Evolutionary conservation across 257 asterid genomes (phyloP).

Genomic region (Gentiana macrophylla): DNA sequence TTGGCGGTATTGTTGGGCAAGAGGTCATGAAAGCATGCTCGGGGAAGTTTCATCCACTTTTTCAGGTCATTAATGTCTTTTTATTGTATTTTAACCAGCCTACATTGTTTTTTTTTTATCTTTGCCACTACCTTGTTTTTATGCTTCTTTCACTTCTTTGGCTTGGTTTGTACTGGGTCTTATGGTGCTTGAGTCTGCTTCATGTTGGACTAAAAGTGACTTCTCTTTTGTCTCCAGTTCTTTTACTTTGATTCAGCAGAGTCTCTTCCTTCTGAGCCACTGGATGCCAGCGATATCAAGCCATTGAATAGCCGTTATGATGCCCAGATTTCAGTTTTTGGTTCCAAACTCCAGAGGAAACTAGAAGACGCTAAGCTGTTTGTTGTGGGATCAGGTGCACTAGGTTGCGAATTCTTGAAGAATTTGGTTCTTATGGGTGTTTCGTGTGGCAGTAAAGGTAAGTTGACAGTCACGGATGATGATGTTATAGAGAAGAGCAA

Average conservation of each 20-base stretch:
- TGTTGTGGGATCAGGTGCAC: constrained; percentile 94
- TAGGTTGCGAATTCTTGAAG: constrained; percentile 89
- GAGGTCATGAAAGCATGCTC: constrained; percentile 97
- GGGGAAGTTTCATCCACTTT: constrained; percentile 89
- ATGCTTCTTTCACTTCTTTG: neutral
- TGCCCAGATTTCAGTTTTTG: constrained; percentile 91
- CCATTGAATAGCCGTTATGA: constrained; percentile 85
- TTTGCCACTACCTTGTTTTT: neutral
- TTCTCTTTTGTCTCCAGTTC: constrained; percentile 42
- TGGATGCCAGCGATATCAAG: constrained; percentile 56
- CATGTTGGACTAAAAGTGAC: neutral
- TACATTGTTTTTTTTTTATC: neutral
- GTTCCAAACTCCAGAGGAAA: constrained; percentile 73
- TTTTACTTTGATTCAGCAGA: constrained; percentile 87
- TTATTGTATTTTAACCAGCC: neutral
- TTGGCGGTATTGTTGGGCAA: constrained; percentile 96
- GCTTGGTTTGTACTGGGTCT: neutral
- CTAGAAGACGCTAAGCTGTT: constrained; percentile 69
- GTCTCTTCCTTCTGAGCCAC: constrained; percentile 74
- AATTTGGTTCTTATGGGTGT: constrained; percentile 93
- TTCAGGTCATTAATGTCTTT: constrained; percentile 43
- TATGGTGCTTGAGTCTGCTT: neutral
- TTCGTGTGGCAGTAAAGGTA: constrained; percentile 64
- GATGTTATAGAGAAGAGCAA: constrained; percentile 96
- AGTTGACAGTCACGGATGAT: constrained; percentile 77